A percentile compares a stretch with the other conserved stretches of the same genome.
phyloP scores from a whole-genome alignment of 495 filamentous ascomycete genomes.

The Trichoderma reesei region DNA sequence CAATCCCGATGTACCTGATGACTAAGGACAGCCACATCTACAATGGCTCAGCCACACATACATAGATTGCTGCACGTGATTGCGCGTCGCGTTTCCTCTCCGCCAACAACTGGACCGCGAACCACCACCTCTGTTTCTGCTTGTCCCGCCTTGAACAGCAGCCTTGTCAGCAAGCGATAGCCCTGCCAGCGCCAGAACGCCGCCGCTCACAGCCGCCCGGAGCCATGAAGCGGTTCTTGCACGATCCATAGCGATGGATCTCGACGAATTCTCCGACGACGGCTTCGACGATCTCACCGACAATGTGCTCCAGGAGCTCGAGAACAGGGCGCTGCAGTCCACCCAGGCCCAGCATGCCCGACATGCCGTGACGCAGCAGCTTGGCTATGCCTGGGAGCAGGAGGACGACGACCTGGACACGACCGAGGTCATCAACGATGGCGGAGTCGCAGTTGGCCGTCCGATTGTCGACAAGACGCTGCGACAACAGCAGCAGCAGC shows the following conservation, averaged over 20 bases:
- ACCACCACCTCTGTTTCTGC: neutral
- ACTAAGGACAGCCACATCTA: no score
- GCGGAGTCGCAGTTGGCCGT: neutral
- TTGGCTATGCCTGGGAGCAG: conserved; percentile 14
- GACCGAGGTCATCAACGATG: conserved; percentile 18
- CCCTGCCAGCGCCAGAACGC: neutral
- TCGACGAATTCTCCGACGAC: conserved; percentile 43
- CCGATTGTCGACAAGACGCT: conserved; percentile 12
- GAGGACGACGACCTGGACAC: conserved; percentile 30
- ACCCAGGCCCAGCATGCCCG: conserved; percentile 32
- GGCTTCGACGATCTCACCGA: conserved; percentile 37
- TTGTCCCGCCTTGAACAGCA: neutral
- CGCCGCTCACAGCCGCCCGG: neutral
- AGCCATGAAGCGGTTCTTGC: neutral
- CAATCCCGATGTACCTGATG: no score
- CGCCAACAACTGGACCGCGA: neutral
- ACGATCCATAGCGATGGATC: conserved; percentile 13
- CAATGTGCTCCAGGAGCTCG: conserved; percentile 33
- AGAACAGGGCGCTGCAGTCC: conserved; percentile 37
- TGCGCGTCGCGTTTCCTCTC: neutral
- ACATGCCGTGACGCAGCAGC: conserved; percentile 15
- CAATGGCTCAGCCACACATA: no score
- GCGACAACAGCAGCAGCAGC: conserved; percentile 12
- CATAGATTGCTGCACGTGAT: neutral
- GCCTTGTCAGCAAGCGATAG: neutral